Base-by-base conservation (phyloP, 1,284 basidiomycete species). In the Coniferiporia weirii region DNA sequence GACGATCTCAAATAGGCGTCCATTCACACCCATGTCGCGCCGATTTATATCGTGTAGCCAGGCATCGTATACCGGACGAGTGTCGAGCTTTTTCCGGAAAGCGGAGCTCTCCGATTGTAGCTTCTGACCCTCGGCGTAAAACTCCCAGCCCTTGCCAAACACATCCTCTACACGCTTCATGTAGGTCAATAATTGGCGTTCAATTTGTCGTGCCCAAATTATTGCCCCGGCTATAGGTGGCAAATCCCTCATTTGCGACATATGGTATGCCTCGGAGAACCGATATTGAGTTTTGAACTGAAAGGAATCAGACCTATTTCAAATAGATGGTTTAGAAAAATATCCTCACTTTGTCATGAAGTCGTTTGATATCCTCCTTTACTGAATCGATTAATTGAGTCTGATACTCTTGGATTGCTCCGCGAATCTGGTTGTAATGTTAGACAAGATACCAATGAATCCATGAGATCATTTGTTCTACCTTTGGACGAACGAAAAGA, bases 91-190 rank as follows among this genome's bases (percentile, higher is more conserved):
- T 73, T 91, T 92, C 50, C 93, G 85, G 83, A 99, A 99, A 0
- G 93, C 91, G 4, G 85, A 79, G 57, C 86, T 90, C 72, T 99
- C 96, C 45, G 87, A 88, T 68, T 97, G 93, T 0, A 99, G 87
- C 69, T 95, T 95, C 72, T 98, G 94, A 5, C 97, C 97, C 67
- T 99, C 96, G n/a, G 96, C 94, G 66, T 99, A 99, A 63, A 95
- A 85, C 71, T 98, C 95, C 96, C 96, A 99, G 6, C 94, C 95
- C 72, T 94, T 95, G 8, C 96, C 97, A 10, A 99, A 87, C 2
- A 99, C 97, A 70, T 98, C 96, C 70, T 98, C 95, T 55, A 99
- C 96, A n/a, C 95, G 91, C 73, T 95, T 97, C 95, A 99, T 98
- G 76, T 98, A 98, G 2, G 93, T 89, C 64, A 91, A 81, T 12